These are phyloP conservation scores for Wallacemonas collosoma DNA, from an alignment of 208 protist genomes.

Conservation along the genomic window DNA sequence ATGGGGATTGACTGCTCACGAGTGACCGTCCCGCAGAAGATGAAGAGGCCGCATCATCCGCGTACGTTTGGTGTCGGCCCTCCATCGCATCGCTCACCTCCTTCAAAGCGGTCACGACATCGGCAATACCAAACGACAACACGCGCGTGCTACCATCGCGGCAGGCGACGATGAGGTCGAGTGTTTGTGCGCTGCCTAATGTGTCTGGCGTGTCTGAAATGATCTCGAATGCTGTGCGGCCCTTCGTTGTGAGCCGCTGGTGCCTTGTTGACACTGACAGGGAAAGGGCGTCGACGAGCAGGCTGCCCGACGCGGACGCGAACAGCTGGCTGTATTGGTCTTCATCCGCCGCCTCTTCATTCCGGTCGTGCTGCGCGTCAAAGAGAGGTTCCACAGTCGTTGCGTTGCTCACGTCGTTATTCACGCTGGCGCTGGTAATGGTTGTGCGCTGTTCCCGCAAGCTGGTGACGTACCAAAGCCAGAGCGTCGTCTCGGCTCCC, in stretches of 20 bases:
- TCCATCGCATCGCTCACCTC: slow-evolving; percentile 12
- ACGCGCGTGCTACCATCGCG: slow-evolving; percentile 31
- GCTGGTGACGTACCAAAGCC: slow-evolving; percentile 7
- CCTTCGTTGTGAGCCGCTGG: not conserved
- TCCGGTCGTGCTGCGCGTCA: too few species aligned
- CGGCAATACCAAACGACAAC: slow-evolving; percentile 9
- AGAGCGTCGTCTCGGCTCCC: not conserved
- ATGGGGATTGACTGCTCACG: not conserved
- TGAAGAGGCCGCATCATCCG: not conserved
- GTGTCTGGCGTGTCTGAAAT: too few species aligned
- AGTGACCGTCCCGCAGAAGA: not conserved
- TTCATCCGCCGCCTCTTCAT: not conserved
- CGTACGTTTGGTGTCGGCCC: not conserved
- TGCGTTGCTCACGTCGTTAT: not conserved
- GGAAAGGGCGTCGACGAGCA: slow-evolving; percentile 20
- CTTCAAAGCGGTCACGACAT: not conserved
- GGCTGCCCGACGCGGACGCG: not conserved
- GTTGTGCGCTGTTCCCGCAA: not conserved
- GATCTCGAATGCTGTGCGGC: too few species aligned
- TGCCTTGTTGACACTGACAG: slow-evolving; percentile 10
- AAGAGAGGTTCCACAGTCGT: too few species aligned
- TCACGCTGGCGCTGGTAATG: not conserved
- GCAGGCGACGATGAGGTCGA: slow-evolving; percentile 25
- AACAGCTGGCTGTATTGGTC: not conserved
- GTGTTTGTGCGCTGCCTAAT: not conserved